Evolutionary conservation across 306 rosid genomes (phyloP).

Genomic region (Notholithocarpus densiflorus): DNA sequence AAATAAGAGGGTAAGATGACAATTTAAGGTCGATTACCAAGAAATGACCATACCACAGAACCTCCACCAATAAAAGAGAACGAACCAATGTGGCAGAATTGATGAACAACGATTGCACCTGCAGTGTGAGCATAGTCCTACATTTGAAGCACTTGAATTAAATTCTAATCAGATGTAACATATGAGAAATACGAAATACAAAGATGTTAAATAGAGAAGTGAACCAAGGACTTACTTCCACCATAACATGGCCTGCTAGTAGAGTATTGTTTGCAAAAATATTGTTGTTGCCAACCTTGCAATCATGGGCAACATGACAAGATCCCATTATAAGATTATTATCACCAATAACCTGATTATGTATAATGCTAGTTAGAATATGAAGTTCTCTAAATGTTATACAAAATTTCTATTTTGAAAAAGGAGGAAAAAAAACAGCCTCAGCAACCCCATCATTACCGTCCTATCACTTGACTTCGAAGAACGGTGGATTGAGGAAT

Average conservation of each 20-base stretch:
- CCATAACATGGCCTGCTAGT: conserved; percentile 86
- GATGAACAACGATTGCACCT: conserved; percentile 83
- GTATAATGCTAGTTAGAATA: conserved; percentile 21
- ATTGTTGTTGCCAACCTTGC: conserved; percentile 74
- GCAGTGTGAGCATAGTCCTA: conserved; percentile 90
- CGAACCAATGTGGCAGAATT: conserved; percentile 84
- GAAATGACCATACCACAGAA: conserved; percentile 67
- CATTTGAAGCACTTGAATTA: conserved; percentile 31
- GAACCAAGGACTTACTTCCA: conserved; percentile 58
- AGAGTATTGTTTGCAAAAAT: conserved; percentile 88
- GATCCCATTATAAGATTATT: conserved; percentile 95
- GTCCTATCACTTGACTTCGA: conserved; percentile 75
- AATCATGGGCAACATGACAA: conserved; percentile 95
- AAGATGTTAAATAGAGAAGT: background rate
- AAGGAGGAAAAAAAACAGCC: background rate
- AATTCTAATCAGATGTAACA: conserved; percentile 11
- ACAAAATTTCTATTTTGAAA: background rate
- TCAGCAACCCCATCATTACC: conserved; percentile 36
- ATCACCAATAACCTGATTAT: conserved; percentile 73
- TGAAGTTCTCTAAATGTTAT: conserved; percentile 4
- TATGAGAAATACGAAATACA: background rate
- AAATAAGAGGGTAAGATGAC: background rate
- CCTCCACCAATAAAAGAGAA: conserved; percentile 90
- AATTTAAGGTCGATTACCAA: background rate
- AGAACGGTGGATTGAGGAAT: conserved; percentile 83